Percentiles rank a stretch among this genome's conserved stretches.
phyloP scores from a whole-genome alignment of 345 rosid species.

The Microcos paniculata region DNA sequence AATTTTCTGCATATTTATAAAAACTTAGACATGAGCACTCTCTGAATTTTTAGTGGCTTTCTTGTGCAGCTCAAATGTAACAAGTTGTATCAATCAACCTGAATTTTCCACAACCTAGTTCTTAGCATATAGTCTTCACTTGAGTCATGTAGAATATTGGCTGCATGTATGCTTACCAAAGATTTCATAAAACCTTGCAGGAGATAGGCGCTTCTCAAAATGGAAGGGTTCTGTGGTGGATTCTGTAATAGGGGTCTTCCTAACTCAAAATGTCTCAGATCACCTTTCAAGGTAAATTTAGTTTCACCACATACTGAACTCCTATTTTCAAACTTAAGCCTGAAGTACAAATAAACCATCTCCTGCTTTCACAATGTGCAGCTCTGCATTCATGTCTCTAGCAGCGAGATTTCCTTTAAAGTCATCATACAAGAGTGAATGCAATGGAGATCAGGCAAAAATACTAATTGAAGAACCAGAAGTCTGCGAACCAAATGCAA shows the following conservation, averaged over 20 bases:
- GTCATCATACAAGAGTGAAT: conserved; percentile 31
- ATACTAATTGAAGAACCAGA: conserved; percentile 63
- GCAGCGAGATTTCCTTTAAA: conserved; percentile 74
- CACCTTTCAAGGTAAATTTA: conserved; percentile 84
- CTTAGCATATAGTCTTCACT: neutral
- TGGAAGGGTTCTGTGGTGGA: conserved; percentile 99
- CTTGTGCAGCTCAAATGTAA: neutral
- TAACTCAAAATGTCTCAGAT: conserved; percentile 94
- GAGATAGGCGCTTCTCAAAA: conserved; percentile 92
- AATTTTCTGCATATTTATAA: neutral
- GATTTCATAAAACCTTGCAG: conserved; percentile 38
- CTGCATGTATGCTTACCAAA: neutral
- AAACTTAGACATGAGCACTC: neutral
- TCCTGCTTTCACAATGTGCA: conserved; percentile 37
- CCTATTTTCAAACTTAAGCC: conserved; percentile 9
- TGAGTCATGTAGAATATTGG: conserved; percentile 9
- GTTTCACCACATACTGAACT: conserved; percentile 7
- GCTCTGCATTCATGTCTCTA: conserved; percentile 94
- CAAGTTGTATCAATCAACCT: neutral
- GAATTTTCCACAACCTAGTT: neutral
- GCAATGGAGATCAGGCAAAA: conserved; percentile 27
- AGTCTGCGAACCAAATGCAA: conserved; percentile 35
- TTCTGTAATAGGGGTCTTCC: conserved; percentile 94
- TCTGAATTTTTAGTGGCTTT: neutral
- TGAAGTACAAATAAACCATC: conserved; percentile 16